These are phyloP conservation scores for Physaria fendleri DNA, from an alignment of 345 rosid species.

Conservation along the genomic window DNA sequence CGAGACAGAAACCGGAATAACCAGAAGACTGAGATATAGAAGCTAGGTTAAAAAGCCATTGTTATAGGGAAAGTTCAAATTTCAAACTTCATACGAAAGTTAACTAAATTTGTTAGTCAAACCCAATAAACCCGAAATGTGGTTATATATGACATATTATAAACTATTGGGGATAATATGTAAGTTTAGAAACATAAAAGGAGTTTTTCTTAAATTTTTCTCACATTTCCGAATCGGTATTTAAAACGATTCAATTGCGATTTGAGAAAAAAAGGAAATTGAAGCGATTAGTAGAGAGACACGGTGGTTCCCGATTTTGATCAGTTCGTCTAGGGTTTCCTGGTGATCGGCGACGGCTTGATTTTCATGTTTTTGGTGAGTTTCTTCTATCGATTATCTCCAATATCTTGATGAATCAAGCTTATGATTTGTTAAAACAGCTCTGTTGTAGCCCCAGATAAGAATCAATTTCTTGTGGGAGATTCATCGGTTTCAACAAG, in stretches of 20 bases:
- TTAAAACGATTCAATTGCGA: not conserved
- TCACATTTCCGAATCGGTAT: not conserved
- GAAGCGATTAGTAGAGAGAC: no score
- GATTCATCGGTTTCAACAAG: slow-evolving; percentile 3
- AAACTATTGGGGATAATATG: not conserved
- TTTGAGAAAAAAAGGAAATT: not conserved
- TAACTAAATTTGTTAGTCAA: no score
- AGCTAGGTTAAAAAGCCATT: no score
- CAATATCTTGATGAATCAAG: not conserved
- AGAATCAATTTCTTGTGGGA: not conserved
- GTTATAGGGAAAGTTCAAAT: no score
- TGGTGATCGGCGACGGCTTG: not conserved
- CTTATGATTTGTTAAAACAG: not conserved
- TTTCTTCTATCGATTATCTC: not conserved
- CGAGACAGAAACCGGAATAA: no score
- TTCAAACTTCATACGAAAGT: no score
- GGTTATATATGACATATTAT: not conserved
- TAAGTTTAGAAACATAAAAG: not conserved
- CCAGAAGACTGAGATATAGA: no score
- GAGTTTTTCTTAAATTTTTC: not conserved
- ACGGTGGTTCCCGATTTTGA: not conserved
- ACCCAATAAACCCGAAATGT: no score
- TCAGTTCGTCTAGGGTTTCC: not conserved
- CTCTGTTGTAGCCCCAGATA: not conserved
- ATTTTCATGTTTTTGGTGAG: slow-evolving; percentile 15